phyloP scores from a whole-genome alignment of 441 rosid species.

The Capsella rubella region DNA sequence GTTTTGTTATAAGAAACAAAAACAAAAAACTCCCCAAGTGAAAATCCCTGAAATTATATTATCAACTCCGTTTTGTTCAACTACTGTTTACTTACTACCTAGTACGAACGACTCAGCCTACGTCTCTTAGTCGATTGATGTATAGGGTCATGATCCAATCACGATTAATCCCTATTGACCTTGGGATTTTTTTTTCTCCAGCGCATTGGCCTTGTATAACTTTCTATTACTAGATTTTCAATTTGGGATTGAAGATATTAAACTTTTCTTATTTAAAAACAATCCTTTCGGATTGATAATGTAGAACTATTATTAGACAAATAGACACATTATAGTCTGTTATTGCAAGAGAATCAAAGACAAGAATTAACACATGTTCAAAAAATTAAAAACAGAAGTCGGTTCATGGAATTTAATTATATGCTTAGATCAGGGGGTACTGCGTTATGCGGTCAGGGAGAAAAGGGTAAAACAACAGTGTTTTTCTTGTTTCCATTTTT shows the following conservation, averaged over 20 bases:
- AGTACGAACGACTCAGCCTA: background rate
- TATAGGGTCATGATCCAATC: slow-evolving; percentile 40
- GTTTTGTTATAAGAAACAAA: slow-evolving; percentile 41
- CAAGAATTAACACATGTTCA: background rate
- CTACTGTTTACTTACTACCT: background rate
- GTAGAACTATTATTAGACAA: background rate
- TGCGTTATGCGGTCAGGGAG: background rate
- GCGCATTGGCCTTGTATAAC: slow-evolving; percentile 40
- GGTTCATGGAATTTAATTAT: background rate
- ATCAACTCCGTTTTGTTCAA: slow-evolving; percentile 35
- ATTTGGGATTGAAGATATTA: slow-evolving; percentile 18
- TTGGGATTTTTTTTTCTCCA: slow-evolving; percentile 23
- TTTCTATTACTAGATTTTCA: slow-evolving; percentile 30
- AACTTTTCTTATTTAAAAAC: background rate
- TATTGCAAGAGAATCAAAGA: background rate
- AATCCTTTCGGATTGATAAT: background rate
- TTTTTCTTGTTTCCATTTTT: background rate
- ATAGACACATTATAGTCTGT: background rate
- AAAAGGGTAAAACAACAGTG: background rate
- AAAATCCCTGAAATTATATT: slow-evolving; percentile 28
- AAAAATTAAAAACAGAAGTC: background rate
- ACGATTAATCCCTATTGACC: slow-evolving; percentile 41
- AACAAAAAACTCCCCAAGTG: slow-evolving; percentile 9
- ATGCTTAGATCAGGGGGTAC: background rate
- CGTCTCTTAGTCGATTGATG: slow-evolving; percentile 35